These are phyloP conservation scores for Amanita muscaria DNA, from an alignment of 768 basidiomycete species.

Conservation along the genomic window DNA sequence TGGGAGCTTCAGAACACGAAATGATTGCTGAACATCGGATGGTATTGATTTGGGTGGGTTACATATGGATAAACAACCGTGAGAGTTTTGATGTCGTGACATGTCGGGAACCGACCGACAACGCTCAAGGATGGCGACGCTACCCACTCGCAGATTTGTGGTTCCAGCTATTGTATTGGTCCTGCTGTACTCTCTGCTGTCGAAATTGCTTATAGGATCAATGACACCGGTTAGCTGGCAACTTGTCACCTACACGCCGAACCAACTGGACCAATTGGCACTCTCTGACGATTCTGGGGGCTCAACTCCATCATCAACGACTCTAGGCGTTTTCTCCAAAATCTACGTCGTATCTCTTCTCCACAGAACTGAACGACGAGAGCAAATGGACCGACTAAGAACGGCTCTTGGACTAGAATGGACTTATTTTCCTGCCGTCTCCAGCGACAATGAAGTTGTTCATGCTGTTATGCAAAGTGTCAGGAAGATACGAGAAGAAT, in stretches of 20 bases:
- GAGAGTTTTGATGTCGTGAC: too few relatives aligned
- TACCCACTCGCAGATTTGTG: too few relatives aligned
- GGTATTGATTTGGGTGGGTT: neutral
- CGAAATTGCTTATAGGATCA: too few relatives aligned
- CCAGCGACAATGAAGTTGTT: constrained; percentile 31
- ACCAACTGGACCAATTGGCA: too few relatives aligned
- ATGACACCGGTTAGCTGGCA: too few relatives aligned
- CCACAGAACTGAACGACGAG: constrained; percentile 42
- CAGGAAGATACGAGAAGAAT: constrained; percentile 18
- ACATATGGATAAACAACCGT: constrained; percentile 8
- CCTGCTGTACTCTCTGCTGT: too few relatives aligned
- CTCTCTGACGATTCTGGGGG: too few relatives aligned
- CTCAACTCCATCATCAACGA: constrained; percentile 3
- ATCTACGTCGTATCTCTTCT: constrained; percentile 57
- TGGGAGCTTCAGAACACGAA: neutral
- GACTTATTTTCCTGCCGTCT: constrained; percentile 44
- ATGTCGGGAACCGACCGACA: too few relatives aligned
- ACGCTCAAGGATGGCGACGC: too few relatives aligned
- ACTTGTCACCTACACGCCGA: too few relatives aligned
- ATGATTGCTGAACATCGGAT: neutral
- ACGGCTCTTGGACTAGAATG: constrained; percentile 38
- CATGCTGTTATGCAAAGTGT: constrained; percentile 37
- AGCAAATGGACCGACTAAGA: constrained; percentile 49
- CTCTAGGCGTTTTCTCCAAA: constrained; percentile 31
- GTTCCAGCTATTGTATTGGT: too few relatives aligned